Base-by-base conservation (phyloP, 257 asterid genomes). In the Thymus mandschuricus region DNA sequence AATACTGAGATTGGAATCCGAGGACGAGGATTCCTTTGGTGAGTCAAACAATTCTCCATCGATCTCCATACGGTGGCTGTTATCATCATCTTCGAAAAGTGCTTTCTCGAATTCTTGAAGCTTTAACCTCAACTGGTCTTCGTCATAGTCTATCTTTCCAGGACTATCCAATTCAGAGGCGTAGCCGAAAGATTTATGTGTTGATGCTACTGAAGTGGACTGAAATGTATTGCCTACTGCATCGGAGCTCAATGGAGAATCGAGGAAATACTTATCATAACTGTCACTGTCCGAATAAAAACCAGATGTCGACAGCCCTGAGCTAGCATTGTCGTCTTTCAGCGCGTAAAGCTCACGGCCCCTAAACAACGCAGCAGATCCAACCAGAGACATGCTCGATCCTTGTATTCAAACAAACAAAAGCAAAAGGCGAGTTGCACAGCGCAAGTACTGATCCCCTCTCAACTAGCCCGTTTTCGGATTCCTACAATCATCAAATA, bases 91-190 rank as follows among this genome's bases (percentile, higher is more conserved):
- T 38, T 44, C 13, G 40, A 84, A 82, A 63, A 94, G 99, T 7
- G 81, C 99, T 76, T 83, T 81, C 80, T 94, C 99, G 40, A 94
- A 85, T 83, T 94, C 99, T 80, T 84, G 89, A 38, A 94, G 83
- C 88, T 94, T 94, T 40, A 82, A 64, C 57, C 84, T 85, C 83
- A 94, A 67, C 79, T 69, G 77, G 56, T 85, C 89, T 73, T 89
- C 92, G 57, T 88, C 86, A 12, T 52, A 89, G 62, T 81, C 80
- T 50, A 79, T 15, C 45, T 72, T 73, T 43, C 73, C 87, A 2
- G 88, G 89, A 70, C 54, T 69, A 63, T 74, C 80, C 66, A 78
- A 78, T 70, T 81, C 92, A 5, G 66, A 64, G 57, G 31, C 52
- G 6, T 51, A 50, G 28, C 55, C 7, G 54, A 71, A 59, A 5